These are phyloP conservation scores for Boletus eberwhitei DNA, from an alignment of 768 basidiomycete genomes.

Conservation along the genomic window DNA sequence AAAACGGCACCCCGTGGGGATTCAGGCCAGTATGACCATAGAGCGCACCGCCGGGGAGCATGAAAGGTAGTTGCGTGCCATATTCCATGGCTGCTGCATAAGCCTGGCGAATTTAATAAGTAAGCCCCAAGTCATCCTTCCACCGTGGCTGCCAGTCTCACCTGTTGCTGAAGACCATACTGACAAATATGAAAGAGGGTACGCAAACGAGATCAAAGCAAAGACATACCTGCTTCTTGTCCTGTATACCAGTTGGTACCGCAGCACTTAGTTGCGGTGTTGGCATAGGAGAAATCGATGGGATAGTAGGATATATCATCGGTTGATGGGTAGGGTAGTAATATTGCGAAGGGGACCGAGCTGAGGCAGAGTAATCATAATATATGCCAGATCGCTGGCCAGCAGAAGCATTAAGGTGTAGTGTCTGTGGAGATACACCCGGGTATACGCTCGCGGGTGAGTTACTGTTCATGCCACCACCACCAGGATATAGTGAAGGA, in stretches of 20 bases:
- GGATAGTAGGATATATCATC: constrained; percentile 54
- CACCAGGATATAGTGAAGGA: constrained; percentile 47
- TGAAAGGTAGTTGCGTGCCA: constrained; percentile 42
- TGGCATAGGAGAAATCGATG: constrained; percentile 52
- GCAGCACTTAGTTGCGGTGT: constrained; percentile 44
- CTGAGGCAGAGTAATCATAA: constrained; percentile 53
- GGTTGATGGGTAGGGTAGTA: constrained; percentile 58
- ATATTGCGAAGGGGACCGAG: constrained; percentile 54
- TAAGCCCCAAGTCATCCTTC: background rate
- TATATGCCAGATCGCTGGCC: constrained; percentile 52
- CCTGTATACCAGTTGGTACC: constrained; percentile 38
- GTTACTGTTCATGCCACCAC: constrained; percentile 42
- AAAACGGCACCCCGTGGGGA: constrained; percentile 34
- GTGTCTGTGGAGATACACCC: constrained; percentile 38
- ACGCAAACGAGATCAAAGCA: constrained; percentile 2
- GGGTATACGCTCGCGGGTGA: constrained; percentile 50
- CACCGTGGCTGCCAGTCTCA: constrained; percentile 27
- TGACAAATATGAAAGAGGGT: constrained; percentile 19
- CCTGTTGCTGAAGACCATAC: constrained; percentile 48
- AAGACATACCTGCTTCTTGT: constrained; percentile 59
- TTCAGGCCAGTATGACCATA: constrained; percentile 40
- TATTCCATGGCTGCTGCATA: constrained; percentile 51
- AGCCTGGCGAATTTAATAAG: constrained; percentile 24
- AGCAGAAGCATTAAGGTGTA: constrained; percentile 41
- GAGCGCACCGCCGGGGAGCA: constrained; percentile 42